Conservation (phyloP, 2,329 filamentous ascomycete species). For the Penicillium olsonii region DNA sequence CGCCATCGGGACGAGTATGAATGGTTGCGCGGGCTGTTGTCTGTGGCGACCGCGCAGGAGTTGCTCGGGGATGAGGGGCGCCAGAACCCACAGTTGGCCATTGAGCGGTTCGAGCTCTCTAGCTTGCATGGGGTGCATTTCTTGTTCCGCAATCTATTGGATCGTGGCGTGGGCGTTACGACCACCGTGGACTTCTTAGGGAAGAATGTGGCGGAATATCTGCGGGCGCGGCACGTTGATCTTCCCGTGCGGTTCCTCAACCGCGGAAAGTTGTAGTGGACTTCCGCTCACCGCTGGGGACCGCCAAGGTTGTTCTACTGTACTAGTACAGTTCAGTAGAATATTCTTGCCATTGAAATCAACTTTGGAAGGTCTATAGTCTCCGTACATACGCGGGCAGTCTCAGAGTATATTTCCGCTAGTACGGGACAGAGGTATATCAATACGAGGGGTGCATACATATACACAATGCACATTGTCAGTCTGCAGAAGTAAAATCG, state of each 20-base stretch:
- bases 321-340: too few species aligned
- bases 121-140: constrained; percentile 44
- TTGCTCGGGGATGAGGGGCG: constrained; percentile 20
- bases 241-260: constrained; percentile 38
- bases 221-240: constrained; percentile 38
- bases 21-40: constrained; percentile 39
- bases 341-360: too few species aligned
- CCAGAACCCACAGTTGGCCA: constrained; percentile 14
- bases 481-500: too few species aligned
- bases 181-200: constrained; percentile 41
- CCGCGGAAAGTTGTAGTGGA: constrained; percentile 25
- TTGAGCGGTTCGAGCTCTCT: constrained; percentile 52
- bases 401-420: too few species aligned
- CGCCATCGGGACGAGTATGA: constrained; percentile 45
- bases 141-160: constrained; percentile 40
- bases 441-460: too few species aligned
- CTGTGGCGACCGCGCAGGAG: constrained; percentile 15
- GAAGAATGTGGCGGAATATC: constrained; percentile 43
- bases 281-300: too few species aligned
- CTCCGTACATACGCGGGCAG: too few species aligned
- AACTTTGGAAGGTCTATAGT: too few species aligned
- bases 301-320: too few species aligned
- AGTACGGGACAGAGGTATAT: too few species aligned
- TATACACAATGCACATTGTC: too few species aligned
- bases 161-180: constrained; percentile 39